phyloP scores from a whole-genome alignment of 176 grass and related monocot species.

The Otatea glauca region DNA sequence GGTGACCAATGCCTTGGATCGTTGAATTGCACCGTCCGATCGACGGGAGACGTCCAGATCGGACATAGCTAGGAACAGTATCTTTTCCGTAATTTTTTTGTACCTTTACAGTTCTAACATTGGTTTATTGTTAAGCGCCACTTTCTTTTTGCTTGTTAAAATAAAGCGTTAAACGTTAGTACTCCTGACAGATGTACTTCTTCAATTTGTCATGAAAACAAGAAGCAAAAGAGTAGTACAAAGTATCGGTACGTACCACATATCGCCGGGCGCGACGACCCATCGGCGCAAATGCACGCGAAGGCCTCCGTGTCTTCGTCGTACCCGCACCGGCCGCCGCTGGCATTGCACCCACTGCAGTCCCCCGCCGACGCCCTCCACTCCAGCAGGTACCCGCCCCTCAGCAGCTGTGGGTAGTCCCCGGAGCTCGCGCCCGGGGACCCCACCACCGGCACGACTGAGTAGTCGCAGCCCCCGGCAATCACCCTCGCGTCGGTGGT shows the following conservation, averaged over 20 bases:
- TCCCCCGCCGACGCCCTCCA: constrained; percentile 47
- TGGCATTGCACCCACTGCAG: constrained; percentile 49
- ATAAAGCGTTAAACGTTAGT: neutral
- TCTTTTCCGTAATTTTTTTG: too few relatives aligned
- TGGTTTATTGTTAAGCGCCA: neutral
- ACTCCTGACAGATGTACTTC: neutral
- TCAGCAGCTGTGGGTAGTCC: constrained; percentile 47
- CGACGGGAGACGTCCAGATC: too few relatives aligned
- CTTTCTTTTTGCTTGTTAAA: neutral
- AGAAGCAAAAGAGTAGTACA: neutral
- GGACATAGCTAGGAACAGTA: too few relatives aligned
- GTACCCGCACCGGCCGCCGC: constrained; percentile 61
- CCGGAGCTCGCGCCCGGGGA: neutral
- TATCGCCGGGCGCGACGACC: neutral
- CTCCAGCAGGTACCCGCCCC: constrained; percentile 47
- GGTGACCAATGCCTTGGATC: too few relatives aligned
- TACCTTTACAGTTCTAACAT: neutral
- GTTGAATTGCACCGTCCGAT: too few relatives aligned
- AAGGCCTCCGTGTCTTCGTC: constrained; percentile 29
- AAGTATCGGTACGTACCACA: constrained; percentile 40
- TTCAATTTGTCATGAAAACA: neutral
- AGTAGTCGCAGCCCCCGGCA: neutral
- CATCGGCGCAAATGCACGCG: constrained; percentile 58
- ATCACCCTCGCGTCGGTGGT: neutral
- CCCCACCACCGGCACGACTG: constrained; percentile 48